Evolutionary conservation across 495 filamentous ascomycete species (phyloP).

Genomic region (Umbilicaria muhlenbergii): DNA sequence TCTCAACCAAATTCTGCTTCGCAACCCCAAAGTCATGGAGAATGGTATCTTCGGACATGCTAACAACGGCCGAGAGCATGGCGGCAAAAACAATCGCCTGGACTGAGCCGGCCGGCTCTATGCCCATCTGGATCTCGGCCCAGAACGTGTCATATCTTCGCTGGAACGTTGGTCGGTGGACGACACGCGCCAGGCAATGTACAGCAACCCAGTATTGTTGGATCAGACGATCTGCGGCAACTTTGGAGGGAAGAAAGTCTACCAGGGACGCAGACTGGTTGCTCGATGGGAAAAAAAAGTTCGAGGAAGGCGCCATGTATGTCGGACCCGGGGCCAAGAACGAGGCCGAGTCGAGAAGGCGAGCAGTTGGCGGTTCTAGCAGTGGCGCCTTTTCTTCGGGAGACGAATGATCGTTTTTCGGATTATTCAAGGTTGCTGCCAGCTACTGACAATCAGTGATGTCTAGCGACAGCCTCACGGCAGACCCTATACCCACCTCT

Average conservation of each 20-base stretch:
- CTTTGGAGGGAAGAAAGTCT: constrained; percentile 36
- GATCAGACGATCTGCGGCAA: constrained; percentile 38
- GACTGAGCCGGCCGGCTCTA: constrained; percentile 44
- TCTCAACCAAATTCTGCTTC: constrained; percentile 36
- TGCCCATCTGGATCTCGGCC: constrained; percentile 29
- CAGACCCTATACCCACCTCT: constrained; percentile 34
- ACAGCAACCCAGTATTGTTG: constrained; percentile 49
- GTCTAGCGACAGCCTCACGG: background rate
- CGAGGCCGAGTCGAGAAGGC: constrained; percentile 1
- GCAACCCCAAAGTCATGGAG: constrained; percentile 30
- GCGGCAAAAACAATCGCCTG: constrained; percentile 52
- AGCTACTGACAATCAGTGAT: background rate
- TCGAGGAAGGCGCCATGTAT: constrained; percentile 43
- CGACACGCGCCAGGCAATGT: constrained; percentile 45
- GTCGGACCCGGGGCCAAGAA: constrained; percentile 32
- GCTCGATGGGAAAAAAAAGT: constrained; percentile 48
- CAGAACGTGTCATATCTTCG: constrained; percentile 45
- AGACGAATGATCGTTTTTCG: constrained; percentile 1
- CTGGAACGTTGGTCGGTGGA: constrained; percentile 51
- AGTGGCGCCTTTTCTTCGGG: constrained; percentile 2
- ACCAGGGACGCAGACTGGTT: constrained; percentile 31
- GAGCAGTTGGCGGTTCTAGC: background rate
- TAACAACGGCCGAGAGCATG: constrained; percentile 51
- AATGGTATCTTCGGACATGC: constrained; percentile 38
- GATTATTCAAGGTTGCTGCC: constrained; percentile 5